Conservation (phyloP, 768 basidiomycete genomes). For the Leccinum ochraceum region DNA sequence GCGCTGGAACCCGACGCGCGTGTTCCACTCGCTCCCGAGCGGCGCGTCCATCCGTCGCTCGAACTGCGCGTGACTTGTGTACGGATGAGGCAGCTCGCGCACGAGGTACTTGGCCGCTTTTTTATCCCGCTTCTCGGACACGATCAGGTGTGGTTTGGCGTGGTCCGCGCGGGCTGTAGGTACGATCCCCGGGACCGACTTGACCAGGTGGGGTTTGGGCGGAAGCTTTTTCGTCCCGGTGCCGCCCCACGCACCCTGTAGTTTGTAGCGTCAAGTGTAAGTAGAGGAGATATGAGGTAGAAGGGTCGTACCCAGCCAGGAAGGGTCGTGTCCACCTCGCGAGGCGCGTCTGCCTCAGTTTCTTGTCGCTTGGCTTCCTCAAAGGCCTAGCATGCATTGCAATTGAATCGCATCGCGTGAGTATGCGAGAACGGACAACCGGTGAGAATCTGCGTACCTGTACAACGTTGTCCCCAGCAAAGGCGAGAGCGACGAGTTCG, state of each 20-base stretch:
- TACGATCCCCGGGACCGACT: slow-evolving; percentile 80
- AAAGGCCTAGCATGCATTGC: slow-evolving; percentile 62
- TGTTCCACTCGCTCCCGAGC: slow-evolving; percentile 92
- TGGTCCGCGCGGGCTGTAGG: slow-evolving; percentile 81
- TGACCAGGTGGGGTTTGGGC: slow-evolving; percentile 72
- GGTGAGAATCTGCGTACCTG: slow-evolving; percentile 51
- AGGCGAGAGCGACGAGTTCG: slow-evolving; percentile 91
- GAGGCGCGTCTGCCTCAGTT: slow-evolving; percentile 85
- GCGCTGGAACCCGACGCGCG: slow-evolving; percentile 78
- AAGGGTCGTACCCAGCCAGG: slow-evolving; percentile 83
- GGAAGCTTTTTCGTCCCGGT: slow-evolving; percentile 60
- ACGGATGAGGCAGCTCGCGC: slow-evolving; percentile 92
- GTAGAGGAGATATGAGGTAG: neutral
- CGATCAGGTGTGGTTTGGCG: slow-evolving; percentile 85
- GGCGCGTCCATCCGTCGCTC: slow-evolving; percentile 82
- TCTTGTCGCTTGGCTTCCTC: slow-evolving; percentile 80
- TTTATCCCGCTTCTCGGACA: slow-evolving; percentile 94
- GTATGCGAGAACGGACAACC: neutral
- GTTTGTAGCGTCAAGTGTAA: neutral
- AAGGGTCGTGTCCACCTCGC: slow-evolving; percentile 84
- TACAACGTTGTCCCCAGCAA: slow-evolving; percentile 96
- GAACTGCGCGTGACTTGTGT: slow-evolving; percentile 91
- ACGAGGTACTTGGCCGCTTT: slow-evolving; percentile 89
- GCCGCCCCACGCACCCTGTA: slow-evolving; percentile 91
- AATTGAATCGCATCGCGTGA: slow-evolving; percentile 5